A percentile compares a stretch with the other conserved stretches of the same genome.
These are phyloP conservation scores for Pistacia atlantica DNA, from an alignment of 345 rosid genomes.

Conservation along the genomic window DNA sequence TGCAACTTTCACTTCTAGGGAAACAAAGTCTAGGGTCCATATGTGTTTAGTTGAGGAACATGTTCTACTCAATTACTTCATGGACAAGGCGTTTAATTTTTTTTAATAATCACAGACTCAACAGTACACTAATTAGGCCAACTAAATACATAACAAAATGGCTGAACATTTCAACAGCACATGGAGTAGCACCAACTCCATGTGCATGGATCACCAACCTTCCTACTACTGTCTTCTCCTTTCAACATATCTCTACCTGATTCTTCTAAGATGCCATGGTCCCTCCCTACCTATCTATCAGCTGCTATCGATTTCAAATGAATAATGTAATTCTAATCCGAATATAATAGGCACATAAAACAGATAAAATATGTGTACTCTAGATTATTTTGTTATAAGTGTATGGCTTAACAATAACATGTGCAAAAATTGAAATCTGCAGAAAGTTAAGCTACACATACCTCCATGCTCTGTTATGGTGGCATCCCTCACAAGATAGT, in stretches of 20 bases:
- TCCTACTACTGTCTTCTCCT: slow-evolving; percentile 17
- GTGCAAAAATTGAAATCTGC: background rate
- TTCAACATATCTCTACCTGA: background rate
- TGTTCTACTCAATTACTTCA: background rate
- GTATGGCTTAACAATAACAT: background rate
- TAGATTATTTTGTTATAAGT: too few relatives aligned
- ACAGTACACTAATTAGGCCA: slow-evolving; percentile 15
- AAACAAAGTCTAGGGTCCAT: background rate
- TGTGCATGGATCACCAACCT: slow-evolving; percentile 22
- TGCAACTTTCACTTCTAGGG: background rate
- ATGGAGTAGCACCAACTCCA: slow-evolving; percentile 19
- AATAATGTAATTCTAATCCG: background rate
- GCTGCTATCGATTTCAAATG: background rate
- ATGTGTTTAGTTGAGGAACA: slow-evolving; percentile 2
- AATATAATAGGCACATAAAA: background rate
- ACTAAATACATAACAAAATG: slow-evolving; percentile 7
- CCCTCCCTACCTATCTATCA: background rate
- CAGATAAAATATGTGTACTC: background rate
- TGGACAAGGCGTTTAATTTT: background rate
- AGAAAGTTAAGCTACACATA: background rate
- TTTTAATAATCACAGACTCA: background rate
- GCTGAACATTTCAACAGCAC: slow-evolving; percentile 3
- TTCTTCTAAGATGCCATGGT: background rate
- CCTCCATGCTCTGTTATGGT: background rate
- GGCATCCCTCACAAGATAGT: too few relatives aligned